Percentiles rank a stretch among this genome's conserved stretches.
These are phyloP conservation scores for Emiliania huxleyi DNA, from an alignment of 78 protist species.

Conservation along the genomic window DNA sequence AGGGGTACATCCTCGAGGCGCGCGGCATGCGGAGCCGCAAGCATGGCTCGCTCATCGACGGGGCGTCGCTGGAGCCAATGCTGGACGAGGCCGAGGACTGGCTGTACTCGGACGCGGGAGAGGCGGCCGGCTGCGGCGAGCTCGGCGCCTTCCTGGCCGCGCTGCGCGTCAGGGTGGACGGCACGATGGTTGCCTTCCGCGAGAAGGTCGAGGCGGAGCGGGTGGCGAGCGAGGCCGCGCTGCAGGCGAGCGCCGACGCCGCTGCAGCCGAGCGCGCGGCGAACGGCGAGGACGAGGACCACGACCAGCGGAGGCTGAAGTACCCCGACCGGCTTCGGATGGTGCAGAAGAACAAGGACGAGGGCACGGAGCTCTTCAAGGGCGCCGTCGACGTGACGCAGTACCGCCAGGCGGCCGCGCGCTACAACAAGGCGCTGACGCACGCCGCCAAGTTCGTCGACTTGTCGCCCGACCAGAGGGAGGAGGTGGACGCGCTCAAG, in stretches of 20 bases:
- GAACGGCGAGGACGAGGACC: constrained; percentile 7
- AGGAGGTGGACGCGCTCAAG: neutral
- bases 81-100: constrained; percentile 12
- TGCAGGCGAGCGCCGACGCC: neutral
- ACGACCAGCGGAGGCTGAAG: neutral
- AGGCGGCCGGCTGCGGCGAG: neutral
- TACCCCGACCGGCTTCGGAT: neutral
- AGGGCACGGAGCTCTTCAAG: constrained; percentile 15
- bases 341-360: constrained; percentile 6
- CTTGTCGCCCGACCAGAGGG: neutral
- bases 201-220: neutral
- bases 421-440: constrained; percentile 21
- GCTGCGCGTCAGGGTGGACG: neutral
- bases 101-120: constrained; percentile 2
- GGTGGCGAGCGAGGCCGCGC: neutral
- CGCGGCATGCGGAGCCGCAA: neutral
- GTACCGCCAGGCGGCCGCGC: neutral
- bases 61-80: neutral
- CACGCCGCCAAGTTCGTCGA: constrained; percentile 19
- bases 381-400: too few species aligned
- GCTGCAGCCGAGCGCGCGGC: neutral
- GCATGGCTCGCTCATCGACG: neutral
- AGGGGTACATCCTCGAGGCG: neutral
- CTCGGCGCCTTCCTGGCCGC: neutral
- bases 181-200: neutral